Base-by-base conservation (phyloP, 352 stramenopile species). In the Pythium phragmiticola region DNA sequence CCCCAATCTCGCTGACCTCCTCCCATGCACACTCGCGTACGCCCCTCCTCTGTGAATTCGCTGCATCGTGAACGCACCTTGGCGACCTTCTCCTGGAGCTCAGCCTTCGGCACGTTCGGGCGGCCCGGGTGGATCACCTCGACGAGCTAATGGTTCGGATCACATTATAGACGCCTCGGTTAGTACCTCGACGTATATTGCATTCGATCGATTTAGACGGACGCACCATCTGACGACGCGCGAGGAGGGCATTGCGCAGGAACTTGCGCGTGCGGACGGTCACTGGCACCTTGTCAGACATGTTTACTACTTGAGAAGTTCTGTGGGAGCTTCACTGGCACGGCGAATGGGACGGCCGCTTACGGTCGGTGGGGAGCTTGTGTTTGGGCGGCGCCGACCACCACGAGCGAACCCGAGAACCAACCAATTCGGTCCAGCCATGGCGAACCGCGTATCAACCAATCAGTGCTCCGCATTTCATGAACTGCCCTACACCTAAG, bases 191-290 rank as follows among this genome's bases (percentile, higher is more conserved):
- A 7, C 33, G 8, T 7, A 36, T 12, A 26, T 13, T 56, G 14
- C 7, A 16, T 39, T 13, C 33, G 34, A 6, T 39, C 34, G 17
- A 55, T 19, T 55, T n/a, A 57, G 49, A 52, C 30, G 41, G 46
- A 60, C 74, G 75, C 92, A 98, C 88, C 83, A 99, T 98, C 93
- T 99, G 97, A 76, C 95, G 97, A 76, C 97, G 86, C 66, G 92
- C 82, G 63, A 99, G 85, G 67, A 99, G 94, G 56, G 92, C 90
- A 90, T 99, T 99, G 75, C 92, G 86, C 71, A 99, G 94, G 85
- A 99, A 99, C 89, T 99, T 99, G 79, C 97, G 94, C 72, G 97
- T 99, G 80, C 98, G 96, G 70, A 99, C 96, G 64, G 97, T 98
- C 74, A 99, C 96, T 73, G 94, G 88, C 75, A 86, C 79, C 78